Base-by-base conservation (phyloP, 495 filamentous ascomycete species). In the Physcia stellaris region DNA sequence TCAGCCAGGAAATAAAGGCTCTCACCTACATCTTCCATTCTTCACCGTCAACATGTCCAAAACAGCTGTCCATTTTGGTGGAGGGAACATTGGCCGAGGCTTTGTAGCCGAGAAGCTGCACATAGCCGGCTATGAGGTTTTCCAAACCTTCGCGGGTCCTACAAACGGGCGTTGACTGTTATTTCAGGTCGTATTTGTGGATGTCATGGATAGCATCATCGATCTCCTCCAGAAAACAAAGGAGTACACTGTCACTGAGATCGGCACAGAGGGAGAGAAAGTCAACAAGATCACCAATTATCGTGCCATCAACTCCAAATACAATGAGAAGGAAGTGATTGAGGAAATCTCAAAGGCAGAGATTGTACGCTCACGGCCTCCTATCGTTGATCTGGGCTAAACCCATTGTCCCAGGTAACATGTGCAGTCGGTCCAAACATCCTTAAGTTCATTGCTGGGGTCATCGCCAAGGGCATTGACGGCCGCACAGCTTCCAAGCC, bases 361-460 rank as follows among this genome's bases (percentile, higher is more conserved):
- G 40, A 60, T 93, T 18, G 83, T 53, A 28, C 40, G 40, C n/a
- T 20, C 12, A 11, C n/a, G 22, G 12, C 44, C 20, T n/a, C n/a
- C n/a, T n/a, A n/a, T n/a, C n/a, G n/a, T n/a, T n/a, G n/a, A n/a
- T 4, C 24, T 31, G 10, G 20, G 1, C 38, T 17, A 26, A 26
- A 34, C 21, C 13, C 11, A 3, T 22, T 6, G 7, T 3, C 40
- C 30, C 19, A 53, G 50, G 50, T 98, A 39, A 98, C 90, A 40
- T 96, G 92, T 56, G 90, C 90, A 31, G 90, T 98, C 43, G 92
- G 92, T 41, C 90, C 90, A 46, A 84, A 85, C 56, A 77, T 98
- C 59, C 81, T 98, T 55, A 84, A 86, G 61, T 94, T 93, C 65
- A 84, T 96, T 59, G 90, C 90, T 27, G 81, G 84, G 6, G 78